Base-by-base conservation (phyloP, 495 filamentous ascomycete species). In the Penicillium antarcticum region DNA sequence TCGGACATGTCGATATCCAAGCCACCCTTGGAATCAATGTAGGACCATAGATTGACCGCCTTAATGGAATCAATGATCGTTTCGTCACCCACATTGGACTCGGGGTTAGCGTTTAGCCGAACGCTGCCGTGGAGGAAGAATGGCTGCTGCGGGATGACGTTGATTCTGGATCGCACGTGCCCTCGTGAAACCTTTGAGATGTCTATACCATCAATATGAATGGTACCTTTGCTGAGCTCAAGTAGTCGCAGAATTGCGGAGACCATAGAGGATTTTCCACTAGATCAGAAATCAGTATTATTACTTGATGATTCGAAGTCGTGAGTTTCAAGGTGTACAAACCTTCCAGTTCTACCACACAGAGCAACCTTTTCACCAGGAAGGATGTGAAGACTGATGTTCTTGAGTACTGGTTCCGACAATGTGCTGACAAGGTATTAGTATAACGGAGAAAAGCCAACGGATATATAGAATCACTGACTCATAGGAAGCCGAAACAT, bases 81-180 rank as follows among this genome's bases (percentile, higher is more conserved):
- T 8, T 69, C 65, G 32, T 79, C 73, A 1, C 56, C 44, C 1
- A 48, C 45, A 24, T 52, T 61, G 7, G 44, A 53, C 32, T 62
- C 48, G 9, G 74, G 72, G 46, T 80, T 75, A 5, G 70, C 53
- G 36, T 82, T 81, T 14, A 70, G 62, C 19, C 80, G 70, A 2
- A 80, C 58, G 1, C 59, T 68, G 12, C 72, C 77, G 5, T 57
- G 56, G 0, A 80, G 43, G 21, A 76, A 72, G 49, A 78, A 71
- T 1, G 75, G 68, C 14, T 83, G 76, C 51, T 81, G 78, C 1
- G 73, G 66, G 6, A 81, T 67, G 1, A 72, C 55, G 36, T 74
- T 72, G 3, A 78, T 62, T 5, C 61, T 48, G 11, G 61, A 61
- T 8, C 73, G 64, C 12, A 75, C 47, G 21, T 41, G 47, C 7